Percentiles rank a stretch among this genome's conserved stretches.
Conservation (phyloP, 768 basidiomycete genomes). For the Leccinum arenicola region DNA sequence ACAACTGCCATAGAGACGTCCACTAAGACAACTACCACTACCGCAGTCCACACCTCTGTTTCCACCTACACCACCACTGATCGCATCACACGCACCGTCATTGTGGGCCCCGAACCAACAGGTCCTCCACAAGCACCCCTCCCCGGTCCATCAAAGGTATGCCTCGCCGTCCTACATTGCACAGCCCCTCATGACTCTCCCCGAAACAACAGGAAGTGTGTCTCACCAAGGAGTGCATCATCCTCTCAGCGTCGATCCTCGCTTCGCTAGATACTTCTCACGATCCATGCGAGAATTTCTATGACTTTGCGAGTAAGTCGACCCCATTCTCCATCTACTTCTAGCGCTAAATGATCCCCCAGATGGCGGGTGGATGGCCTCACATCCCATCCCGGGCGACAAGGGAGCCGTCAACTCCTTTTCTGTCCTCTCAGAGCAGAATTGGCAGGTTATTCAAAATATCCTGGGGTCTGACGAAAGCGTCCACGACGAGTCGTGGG, state of each 20-base stretch:
- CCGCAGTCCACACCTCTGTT: constrained; percentile 35
- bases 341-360: constrained; percentile 3
- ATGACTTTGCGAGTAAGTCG: constrained; percentile 83
- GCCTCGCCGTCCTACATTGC: neutral
- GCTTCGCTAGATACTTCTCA: constrained; percentile 73
- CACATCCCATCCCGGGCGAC: constrained; percentile 84
- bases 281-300: constrained; percentile 97
- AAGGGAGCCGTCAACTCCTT: constrained; percentile 74
- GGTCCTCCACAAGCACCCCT: constrained; percentile 51
- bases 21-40: constrained; percentile 38
- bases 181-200: constrained; percentile 1
- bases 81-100: constrained; percentile 39
- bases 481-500: constrained; percentile 41
- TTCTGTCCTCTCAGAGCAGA: constrained; percentile 66
- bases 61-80: constrained; percentile 39
- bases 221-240: constrained; percentile 74
- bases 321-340: neutral
- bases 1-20: constrained; percentile 41
- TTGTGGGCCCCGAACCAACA: constrained; percentile 38
- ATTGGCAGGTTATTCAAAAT: constrained; percentile 72
- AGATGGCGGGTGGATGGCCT: constrained; percentile 88
- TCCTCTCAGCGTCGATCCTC: constrained; percentile 79
- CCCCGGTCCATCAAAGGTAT: constrained; percentile 55
- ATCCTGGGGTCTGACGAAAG: constrained; percentile 55
- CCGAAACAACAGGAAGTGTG: constrained; percentile 54